These are phyloP conservation scores for Termitomyces sp. DNA, from an alignment of 768 basidiomycete species.

Conservation along the genomic window DNA sequence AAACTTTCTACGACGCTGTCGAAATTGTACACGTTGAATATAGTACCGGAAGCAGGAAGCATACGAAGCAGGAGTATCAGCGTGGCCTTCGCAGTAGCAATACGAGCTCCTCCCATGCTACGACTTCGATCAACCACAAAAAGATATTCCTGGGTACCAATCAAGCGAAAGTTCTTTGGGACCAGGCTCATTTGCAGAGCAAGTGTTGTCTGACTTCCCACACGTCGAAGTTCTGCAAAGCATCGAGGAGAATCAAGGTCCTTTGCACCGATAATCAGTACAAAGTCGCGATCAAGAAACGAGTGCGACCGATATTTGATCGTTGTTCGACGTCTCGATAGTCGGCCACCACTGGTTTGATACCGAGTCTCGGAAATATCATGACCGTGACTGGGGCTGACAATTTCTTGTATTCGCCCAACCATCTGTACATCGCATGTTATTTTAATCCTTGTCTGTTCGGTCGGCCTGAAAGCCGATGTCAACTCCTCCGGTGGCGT, in stretches of 20 bases:
- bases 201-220: constrained; percentile 27
- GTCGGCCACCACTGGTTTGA: constrained; percentile 27
- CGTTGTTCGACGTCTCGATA: constrained; percentile 37
- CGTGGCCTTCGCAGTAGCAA: constrained; percentile 46
- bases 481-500: constrained; percentile 34
- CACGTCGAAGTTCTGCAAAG: constrained; percentile 43
- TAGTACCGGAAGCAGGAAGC: constrained; percentile 37
- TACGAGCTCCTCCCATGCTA: constrained; percentile 41
- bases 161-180: constrained; percentile 42
- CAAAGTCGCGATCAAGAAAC: constrained; percentile 48
- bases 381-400: constrained; percentile 41
- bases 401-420: constrained; percentile 35
- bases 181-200: constrained; percentile 56
- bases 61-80: constrained; percentile 45
- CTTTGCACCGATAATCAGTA: constrained; percentile 44
- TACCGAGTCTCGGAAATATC: constrained; percentile 30
- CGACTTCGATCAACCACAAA: constrained; percentile 60
- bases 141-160: constrained; percentile 50
- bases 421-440: constrained; percentile 46
- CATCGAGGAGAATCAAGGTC: constrained; percentile 53
- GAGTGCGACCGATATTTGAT: constrained; percentile 34
- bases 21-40: constrained; percentile 61
- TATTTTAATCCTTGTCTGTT: constrained; percentile 35
- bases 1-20: constrained; percentile 26
- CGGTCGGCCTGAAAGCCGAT: constrained; percentile 23